Evolutionary conservation across 768 basidiomycete genomes (phyloP).

Genomic region (Auriscalpium microsporum): DNA sequence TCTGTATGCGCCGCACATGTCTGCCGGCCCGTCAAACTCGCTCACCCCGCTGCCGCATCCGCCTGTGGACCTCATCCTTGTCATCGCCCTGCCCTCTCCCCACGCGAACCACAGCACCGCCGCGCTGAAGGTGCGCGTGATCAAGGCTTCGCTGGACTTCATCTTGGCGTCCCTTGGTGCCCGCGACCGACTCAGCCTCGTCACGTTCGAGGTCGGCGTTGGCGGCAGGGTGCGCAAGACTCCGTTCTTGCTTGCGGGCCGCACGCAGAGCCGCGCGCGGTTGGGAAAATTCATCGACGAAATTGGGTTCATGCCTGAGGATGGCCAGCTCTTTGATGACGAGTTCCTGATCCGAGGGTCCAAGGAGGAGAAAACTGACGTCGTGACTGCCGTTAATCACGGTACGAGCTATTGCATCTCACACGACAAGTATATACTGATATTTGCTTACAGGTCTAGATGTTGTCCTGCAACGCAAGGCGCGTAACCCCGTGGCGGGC

Average conservation of each 20-base stretch:
- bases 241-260: slow-evolving; percentile 78
- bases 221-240: slow-evolving; percentile 83
- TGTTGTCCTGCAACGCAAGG: slow-evolving; percentile 88
- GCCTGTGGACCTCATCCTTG: slow-evolving; percentile 85
- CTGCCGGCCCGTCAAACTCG: slow-evolving; percentile 70
- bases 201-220: slow-evolving; percentile 86
- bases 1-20: slow-evolving; percentile 44
- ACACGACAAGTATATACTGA: no score
- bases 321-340: slow-evolving; percentile 27
- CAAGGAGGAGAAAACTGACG: slow-evolving; percentile 92
- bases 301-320: slow-evolving; percentile 36
- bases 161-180: slow-evolving; percentile 65
- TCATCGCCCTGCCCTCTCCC: slow-evolving; percentile 78
- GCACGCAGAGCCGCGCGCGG: slow-evolving; percentile 57
- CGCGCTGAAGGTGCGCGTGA: slow-evolving; percentile 79
- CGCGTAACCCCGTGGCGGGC: slow-evolving; percentile 82
- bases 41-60: slow-evolving; percentile 79
- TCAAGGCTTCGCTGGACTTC: slow-evolving; percentile 84
- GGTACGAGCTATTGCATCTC: slow-evolving; percentile 33
- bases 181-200: slow-evolving; percentile 79
- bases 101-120: slow-evolving; percentile 68
- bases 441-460: slow-evolving; percentile 39
- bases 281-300: slow-evolving; percentile 75
- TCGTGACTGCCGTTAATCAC: slow-evolving; percentile 97
- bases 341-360: slow-evolving; percentile 61